Base-by-base conservation (phyloP, 2,329 filamentous ascomycete genomes). In the Bipolaris zeicola region DNA sequence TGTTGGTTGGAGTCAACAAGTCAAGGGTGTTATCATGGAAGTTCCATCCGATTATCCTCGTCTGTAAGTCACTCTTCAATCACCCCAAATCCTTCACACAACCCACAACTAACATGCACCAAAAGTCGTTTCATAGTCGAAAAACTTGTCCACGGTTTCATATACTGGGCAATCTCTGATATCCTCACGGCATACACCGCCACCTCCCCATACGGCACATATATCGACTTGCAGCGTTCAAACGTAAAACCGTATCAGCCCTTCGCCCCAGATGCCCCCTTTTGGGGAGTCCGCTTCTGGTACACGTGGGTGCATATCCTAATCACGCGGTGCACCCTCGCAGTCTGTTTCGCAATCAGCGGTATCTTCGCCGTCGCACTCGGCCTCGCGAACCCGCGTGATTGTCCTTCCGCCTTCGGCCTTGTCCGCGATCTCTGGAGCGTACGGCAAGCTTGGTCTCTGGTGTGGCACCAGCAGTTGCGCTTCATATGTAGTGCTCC, bases 391-490 rank as follows among this genome's bases (percentile, higher is more conserved):
- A 49, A 43, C 7, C 70, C 71, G 6, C 58, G 57, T n/a, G 66
- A 72, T 14, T 74, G 71, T 37, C 68, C 68, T 1, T 61, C 61
- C 14, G n/a, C 52, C 16, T 72, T 71, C 55, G 64, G 64, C 5
- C 56, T 64, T 34, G 41, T 70, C 24, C 49, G 37, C 18, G 60
- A 57, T 6, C 36, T 64, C 20, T 62, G 54, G 10, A 68, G 57
- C 4, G 51, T 74, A 0, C 56, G 69, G 16, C 63, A 64, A 3
- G 55, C 60, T 2, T 72, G 68, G 70, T 65, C 62, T 54, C 26
- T 46, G 0, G 62, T 67, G 0, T 74, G 70, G 70, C 70, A 73
- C 47, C 68, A 72, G 48, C 61, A 63, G 22, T 52, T 59, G 7
- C 62, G 70, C 3, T 61, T 63, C 1, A 52, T 67, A 6, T 69